Evolutionary conservation across 148 eudicot genomes (phyloP).

Genomic region (Nepenthes mirabilis): DNA sequence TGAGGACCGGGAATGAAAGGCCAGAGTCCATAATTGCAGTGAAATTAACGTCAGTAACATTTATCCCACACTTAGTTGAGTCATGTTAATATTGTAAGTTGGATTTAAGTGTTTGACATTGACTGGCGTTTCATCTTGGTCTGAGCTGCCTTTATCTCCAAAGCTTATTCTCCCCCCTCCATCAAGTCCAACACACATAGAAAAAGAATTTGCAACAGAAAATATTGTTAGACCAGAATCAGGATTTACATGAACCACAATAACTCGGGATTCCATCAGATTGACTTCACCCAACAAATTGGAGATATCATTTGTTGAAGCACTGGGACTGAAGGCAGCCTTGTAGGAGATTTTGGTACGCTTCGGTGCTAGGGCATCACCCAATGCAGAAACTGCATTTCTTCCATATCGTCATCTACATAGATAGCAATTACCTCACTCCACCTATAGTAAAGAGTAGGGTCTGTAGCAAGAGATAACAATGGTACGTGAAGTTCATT

Average conservation of each 20-base stretch:
- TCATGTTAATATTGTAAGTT: constrained; percentile 48
- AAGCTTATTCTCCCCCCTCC: too few relatives aligned
- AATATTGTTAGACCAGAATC: constrained; percentile 65
- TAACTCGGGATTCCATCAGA: constrained; percentile 66
- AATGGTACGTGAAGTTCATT: constrained; percentile 61
- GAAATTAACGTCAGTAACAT: constrained; percentile 25
- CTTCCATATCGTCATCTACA: constrained; percentile 72
- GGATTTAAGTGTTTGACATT: constrained; percentile 3
- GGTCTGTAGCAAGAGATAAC: constrained; percentile 60
- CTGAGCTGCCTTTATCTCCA: too few relatives aligned
- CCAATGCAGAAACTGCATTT: constrained; percentile 44
- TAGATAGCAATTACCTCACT: constrained; percentile 54
- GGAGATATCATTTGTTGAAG: constrained; percentile 30
- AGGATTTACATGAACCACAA: constrained; percentile 74
- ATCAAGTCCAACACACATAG: constrained; percentile 18
- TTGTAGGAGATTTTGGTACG: constrained; percentile 62
- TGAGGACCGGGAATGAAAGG: constrained; percentile 70
- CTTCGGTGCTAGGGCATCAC: constrained; percentile 39
- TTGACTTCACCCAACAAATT: constrained; percentile 44
- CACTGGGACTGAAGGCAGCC: constrained; percentile 56
- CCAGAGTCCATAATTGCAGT: constrained; percentile 70
- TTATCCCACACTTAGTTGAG: constrained; percentile 40
- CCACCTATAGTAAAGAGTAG: constrained; percentile 61
- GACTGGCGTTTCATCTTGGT: too few relatives aligned
- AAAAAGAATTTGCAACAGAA: constrained; percentile 43